Base-by-base conservation (phyloP, 1,284 basidiomycete genomes). In the Inonotus hispidus region DNA sequence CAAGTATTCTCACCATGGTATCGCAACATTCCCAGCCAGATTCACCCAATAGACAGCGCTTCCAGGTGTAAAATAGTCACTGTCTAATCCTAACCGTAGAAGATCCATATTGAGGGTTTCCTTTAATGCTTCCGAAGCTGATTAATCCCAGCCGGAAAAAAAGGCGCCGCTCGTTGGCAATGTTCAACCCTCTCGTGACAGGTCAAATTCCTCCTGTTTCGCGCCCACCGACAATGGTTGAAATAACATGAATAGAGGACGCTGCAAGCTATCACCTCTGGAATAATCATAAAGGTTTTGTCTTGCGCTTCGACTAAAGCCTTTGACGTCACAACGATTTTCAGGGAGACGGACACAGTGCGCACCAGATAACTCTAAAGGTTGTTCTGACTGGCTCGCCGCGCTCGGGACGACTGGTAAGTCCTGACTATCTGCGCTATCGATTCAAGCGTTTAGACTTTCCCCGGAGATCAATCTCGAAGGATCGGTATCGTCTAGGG, bases 271-370 rank as follows among this genome's bases (percentile, higher is more conserved):
- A 8, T 27, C 10, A 11, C 23, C 27, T 27, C 27, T 46, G 11
- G 21, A n/a, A 2, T 25, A 49, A 23, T 47, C 32, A 23, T 45
- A 4, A 53, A 53, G 49, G 47, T 59, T 53, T 19, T 52, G n/a
- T 4, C 7, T 41, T 53, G 29, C 35, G 19, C 21, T 50, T 58
- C 7, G 41, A 37, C 32, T 38, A 37, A 50, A 19, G 3, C 6
- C n/a, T 5, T 41, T 52, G 60, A 56, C 60, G 53, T 53, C 53
- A 53, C 43, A 23, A 54, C 16, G 61, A 62, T 62, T 53, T 59
- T 62, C 61, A 62, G 61, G 61, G 57, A 59, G 25, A 23, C 61
- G 61, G 61, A 54, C 49, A 59, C 53, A 62, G 53, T 54, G 61
- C 61, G 61, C 61, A 53, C 52, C 21, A 56, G 29, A 39, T 32